A percentile compares a stretch with the other conserved stretches of the same genome.
These are phyloP conservation scores for Penicillium robsamsonii DNA, from an alignment of 495 filamentous ascomycete species.

Conservation along the genomic window DNA sequence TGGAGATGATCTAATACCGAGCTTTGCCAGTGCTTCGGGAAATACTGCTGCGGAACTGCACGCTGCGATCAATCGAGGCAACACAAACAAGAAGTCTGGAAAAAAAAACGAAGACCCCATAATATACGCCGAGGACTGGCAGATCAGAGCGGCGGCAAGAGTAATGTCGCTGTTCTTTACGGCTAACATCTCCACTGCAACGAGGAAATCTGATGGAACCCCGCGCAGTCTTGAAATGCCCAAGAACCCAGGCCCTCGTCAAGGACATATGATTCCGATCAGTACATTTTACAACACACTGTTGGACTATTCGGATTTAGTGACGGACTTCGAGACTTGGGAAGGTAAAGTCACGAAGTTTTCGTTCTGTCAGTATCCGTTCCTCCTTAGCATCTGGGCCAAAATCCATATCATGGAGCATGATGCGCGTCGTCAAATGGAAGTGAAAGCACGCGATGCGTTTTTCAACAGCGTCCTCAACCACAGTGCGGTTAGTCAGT, in stretches of 20 bases:
- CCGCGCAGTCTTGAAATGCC: slow-evolving; percentile 19
- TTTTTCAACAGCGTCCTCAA: slow-evolving; percentile 87
- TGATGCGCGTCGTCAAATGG: slow-evolving; percentile 90
- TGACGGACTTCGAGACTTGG: slow-evolving; percentile 88
- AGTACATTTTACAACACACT: slow-evolving; percentile 86
- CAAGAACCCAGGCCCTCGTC: slow-evolving; percentile 43
- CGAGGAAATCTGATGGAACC: slow-evolving; percentile 31
- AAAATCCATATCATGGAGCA: slow-evolving; percentile 93
- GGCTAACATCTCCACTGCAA: slow-evolving; percentile 64
- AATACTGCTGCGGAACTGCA: slow-evolving; percentile 70
- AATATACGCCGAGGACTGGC: slow-evolving; percentile 85
- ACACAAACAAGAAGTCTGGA: slow-evolving; percentile 43
- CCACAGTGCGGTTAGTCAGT: slow-evolving; percentile 71
- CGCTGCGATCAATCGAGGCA: slow-evolving; percentile 67
- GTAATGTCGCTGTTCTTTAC: slow-evolving; percentile 81
- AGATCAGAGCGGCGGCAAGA: slow-evolving; percentile 77
- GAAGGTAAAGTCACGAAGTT: slow-evolving; percentile 73
- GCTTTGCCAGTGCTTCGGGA: slow-evolving; percentile 58
- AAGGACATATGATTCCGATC: slow-evolving; percentile 68
- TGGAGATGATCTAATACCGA: slow-evolving; percentile 66
- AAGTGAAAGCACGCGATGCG: slow-evolving; percentile 81
- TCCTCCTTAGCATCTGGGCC: slow-evolving; percentile 88
- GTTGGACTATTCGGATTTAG: slow-evolving; percentile 80
- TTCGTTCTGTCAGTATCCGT: slow-evolving; percentile 91
- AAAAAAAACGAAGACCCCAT: slow-evolving; percentile 51